These are phyloP conservation scores for Aspergillus aculeatinus DNA, from an alignment of 2,329 filamentous ascomycete species.

Conservation along the genomic window DNA sequence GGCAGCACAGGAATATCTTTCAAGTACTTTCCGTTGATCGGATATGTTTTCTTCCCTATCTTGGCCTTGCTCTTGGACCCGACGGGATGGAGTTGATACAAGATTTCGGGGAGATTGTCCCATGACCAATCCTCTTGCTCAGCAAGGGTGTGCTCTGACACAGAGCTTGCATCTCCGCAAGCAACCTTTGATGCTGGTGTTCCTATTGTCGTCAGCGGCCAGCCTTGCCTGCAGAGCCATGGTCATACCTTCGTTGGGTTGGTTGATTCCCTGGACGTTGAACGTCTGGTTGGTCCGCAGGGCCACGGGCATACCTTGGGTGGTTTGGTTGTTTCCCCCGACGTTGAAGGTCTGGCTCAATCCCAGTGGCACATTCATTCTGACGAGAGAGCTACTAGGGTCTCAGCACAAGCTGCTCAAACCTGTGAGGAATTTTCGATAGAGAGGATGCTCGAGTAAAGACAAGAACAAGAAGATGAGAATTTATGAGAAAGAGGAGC, in stretches of 20 bases:
- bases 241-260: neutral
- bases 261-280: neutral
- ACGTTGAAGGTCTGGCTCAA: neutral
- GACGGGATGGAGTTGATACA: slow-evolving; percentile 22
- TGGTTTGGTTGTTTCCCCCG: neutral
- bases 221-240: neutral
- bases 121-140: slow-evolving; percentile 23
- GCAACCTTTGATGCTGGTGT: slow-evolving; percentile 6
- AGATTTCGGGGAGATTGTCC: slow-evolving; percentile 24
- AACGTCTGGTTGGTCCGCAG: neutral
- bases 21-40: slow-evolving; percentile 17
- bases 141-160: slow-evolving; percentile 10
- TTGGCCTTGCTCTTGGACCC: slow-evolving; percentile 1
- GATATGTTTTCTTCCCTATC: slow-evolving; percentile 3
- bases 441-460: neutral
- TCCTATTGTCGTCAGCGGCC: slow-evolving; percentile 16
- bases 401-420: neutral
- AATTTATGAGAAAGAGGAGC: neutral
- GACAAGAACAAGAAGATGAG: too few species aligned
- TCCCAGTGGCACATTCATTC: neutral
- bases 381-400: neutral
- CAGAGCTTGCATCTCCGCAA: neutral
- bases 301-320: neutral
- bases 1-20: slow-evolving; percentile 27
- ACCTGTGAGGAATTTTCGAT: neutral